Evolutionary conservation across 2,329 filamentous ascomycete species (phyloP), one percentile per base, ranked within the genome.

Genomic region (Atkinsonella texensis): DNA sequence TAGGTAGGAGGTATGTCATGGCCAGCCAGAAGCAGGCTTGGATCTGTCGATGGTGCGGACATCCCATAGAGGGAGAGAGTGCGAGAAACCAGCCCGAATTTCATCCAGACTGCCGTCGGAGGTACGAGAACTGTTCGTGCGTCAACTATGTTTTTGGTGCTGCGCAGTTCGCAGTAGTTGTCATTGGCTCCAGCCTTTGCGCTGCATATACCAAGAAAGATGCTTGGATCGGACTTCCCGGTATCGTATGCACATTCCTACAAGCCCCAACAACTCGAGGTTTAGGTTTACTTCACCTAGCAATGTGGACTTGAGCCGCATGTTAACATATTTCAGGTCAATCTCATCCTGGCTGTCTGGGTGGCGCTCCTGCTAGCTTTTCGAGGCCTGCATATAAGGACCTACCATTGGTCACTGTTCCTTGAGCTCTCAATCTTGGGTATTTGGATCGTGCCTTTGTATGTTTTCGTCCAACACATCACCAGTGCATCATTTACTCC

Each of bases 1-100:
- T 71, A 4, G 71, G 70, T 7, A 58, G 59, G 18, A 62, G 60
- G 56, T 62, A 71, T 13, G 58, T 58, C 0, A 61, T 74, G 38
- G 70, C 63, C 3, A 68, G 68, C 43, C 57, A 59, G n/a, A 55
- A 57, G 11, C 59, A 55, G 9, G 63, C 65, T 32, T 72, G 65
- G 62, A 61, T 70, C 13, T 74, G 72, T 43, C 65, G 71, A 4
- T 74, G 70, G 64, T 74, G 71, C 57, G 70, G 71, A 0, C 65
- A 61, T 53, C 71, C 70, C 7, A 60, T 72, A 32, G 56, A 58
- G 4, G 53, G 54, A 4, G 60, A 59, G 28, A 54, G 59, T 10
- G 64, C 64, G 10, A 63, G 59, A 54, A 63, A 64, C 6, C 62
- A 66, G 49, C 61, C 65, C 39, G 66, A 73, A 57, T 73, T 72